Evolutionary conservation across 176 grass and related monocot genomes (phyloP), one percentile per base, ranked within the genome.

Genomic region (Bolboschoenus planiculmis): DNA sequence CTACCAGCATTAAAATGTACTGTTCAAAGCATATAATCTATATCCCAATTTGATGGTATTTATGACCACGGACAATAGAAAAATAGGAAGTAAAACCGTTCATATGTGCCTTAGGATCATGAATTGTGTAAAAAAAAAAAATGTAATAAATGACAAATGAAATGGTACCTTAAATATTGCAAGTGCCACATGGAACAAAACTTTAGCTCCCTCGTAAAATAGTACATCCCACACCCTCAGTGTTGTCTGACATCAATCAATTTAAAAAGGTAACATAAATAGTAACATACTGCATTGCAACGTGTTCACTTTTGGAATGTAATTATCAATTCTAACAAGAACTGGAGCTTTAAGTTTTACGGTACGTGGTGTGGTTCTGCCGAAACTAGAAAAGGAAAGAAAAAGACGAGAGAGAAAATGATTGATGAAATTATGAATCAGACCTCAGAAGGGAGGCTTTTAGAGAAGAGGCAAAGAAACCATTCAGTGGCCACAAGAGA

Each of bases 401-500:
- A 67, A 27, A 31, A 67, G 30, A 33, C 4, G 1, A 33, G n/a
- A 36, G 24, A 46, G 2, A 73, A 14, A 4, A 84, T 54, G 0
- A 7, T 10, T 53, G 14, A 73, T 20, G 13, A 5, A 64, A 78
- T 23, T 65, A 33, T 44, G 13, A 42, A 11, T 63, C 66, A 86
- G 78, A 97, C 96, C 96, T 99, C 96, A 8, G 96, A 99, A 83
- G 96, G 96, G 34, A 99, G 85, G 72, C 91, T 99, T 78, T 99
- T 99, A 14, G 96, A 95, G 26, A 95, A 99, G 79, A 99, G 91
- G 20, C 92, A 99, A 59, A 99, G 84, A 70, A 99, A 99, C 96
- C 96, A 99, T 90, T 99, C 96, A 18, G 96, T 99, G 57, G 96
- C 91, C 56, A 99, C 96, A 86, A 99, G 90, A 27, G 96, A 91